Evolutionary conservation across 495 filamentous ascomycete species (phyloP).

Genomic region (Penicillium lagena): DNA sequence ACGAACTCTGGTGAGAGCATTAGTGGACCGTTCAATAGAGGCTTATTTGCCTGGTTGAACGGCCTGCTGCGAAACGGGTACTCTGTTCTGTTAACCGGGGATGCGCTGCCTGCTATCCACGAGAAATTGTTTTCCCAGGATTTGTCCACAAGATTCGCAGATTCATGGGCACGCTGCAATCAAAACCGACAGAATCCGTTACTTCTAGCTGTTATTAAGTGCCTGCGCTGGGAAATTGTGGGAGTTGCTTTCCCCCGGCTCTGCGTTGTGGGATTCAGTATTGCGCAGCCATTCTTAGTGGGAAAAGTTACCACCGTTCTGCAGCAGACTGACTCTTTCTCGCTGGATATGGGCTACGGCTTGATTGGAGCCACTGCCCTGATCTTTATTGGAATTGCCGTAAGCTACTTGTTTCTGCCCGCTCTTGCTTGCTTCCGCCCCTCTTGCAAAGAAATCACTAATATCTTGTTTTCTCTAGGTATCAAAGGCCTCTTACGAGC

Average conservation of each 20-base stretch:
- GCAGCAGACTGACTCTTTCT: slow-evolving; percentile 16
- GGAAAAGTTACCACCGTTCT: slow-evolving; percentile 32
- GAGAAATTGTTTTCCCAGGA: slow-evolving; percentile 17
- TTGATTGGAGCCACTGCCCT: slow-evolving; percentile 49
- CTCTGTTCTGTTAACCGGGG: slow-evolving; percentile 21
- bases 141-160: slow-evolving; percentile 1
- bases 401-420: slow-evolving; percentile 9
- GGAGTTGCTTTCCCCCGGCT: slow-evolving; percentile 41
- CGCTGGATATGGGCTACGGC: slow-evolving; percentile 46
- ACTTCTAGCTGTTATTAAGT: slow-evolving; percentile 7
- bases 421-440: background rate
- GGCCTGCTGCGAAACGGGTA: slow-evolving; percentile 35
- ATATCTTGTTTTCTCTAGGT: slow-evolving; percentile 9
- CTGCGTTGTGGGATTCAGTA: slow-evolving; percentile 45
- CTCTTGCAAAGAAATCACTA: background rate
- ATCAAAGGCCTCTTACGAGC: slow-evolving; percentile 40
- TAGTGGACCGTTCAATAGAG: slow-evolving; percentile 36
- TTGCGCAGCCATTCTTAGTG: slow-evolving; percentile 55
- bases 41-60: slow-evolving; percentile 48
- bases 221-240: slow-evolving; percentile 34
- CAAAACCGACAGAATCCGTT: slow-evolving; percentile 23
- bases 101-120: slow-evolving; percentile 33
- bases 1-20: slow-evolving; percentile 42
- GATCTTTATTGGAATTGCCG: slow-evolving; percentile 50
- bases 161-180: slow-evolving; percentile 14